Percentiles rank a stretch among this genome's conserved stretches.
Conservation (phyloP, 495 filamentous ascomycete genomes). For the Rostrohypoxylon terebratum region DNA sequence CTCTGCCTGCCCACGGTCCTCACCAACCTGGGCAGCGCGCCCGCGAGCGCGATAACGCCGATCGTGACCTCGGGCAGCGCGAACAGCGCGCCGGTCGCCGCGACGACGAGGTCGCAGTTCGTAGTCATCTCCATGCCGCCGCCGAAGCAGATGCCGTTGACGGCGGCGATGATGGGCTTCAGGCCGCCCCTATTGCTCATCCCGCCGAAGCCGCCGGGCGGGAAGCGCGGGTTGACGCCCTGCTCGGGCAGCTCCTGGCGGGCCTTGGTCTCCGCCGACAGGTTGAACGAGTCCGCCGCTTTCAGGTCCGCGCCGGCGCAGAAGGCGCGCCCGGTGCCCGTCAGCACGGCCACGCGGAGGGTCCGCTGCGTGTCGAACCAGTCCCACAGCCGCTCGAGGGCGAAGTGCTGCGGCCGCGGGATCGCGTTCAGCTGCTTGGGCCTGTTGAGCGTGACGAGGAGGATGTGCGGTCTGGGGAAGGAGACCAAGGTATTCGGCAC, state of each 20-base stretch:
- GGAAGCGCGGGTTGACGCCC: slow-evolving; percentile 18
- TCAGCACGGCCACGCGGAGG: slow-evolving; percentile 67
- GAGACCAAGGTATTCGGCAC: slow-evolving; percentile 61
- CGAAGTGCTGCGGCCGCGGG: slow-evolving; percentile 60
- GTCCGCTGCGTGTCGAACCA: slow-evolving; percentile 70
- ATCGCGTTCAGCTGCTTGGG: slow-evolving; percentile 70
- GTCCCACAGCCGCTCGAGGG: slow-evolving; percentile 63
- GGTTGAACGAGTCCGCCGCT: slow-evolving; percentile 46
- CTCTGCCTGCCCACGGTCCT: slow-evolving; percentile 74
- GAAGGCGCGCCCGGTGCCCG: slow-evolving; percentile 66
- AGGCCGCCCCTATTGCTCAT: slow-evolving; percentile 65
- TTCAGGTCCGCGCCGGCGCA: slow-evolving; percentile 71
- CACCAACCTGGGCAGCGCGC: slow-evolving; percentile 73
- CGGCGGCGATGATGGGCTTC: slow-evolving; percentile 78
- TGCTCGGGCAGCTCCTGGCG: not conserved
- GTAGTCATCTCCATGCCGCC: slow-evolving; percentile 79
- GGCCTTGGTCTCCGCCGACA: not conserved
- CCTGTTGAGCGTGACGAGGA: slow-evolving; percentile 73
- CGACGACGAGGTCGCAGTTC: slow-evolving; percentile 77
- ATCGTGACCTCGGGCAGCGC: slow-evolving; percentile 75
- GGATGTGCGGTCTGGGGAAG: slow-evolving; percentile 66
- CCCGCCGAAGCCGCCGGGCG: slow-evolving; percentile 61
- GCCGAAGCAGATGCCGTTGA: slow-evolving; percentile 80
- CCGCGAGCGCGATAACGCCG: slow-evolving; percentile 77
- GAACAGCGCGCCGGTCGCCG: slow-evolving; percentile 66